phyloP scores from a whole-genome alignment of 768 basidiomycete species.

The Mycena crocata region DNA sequence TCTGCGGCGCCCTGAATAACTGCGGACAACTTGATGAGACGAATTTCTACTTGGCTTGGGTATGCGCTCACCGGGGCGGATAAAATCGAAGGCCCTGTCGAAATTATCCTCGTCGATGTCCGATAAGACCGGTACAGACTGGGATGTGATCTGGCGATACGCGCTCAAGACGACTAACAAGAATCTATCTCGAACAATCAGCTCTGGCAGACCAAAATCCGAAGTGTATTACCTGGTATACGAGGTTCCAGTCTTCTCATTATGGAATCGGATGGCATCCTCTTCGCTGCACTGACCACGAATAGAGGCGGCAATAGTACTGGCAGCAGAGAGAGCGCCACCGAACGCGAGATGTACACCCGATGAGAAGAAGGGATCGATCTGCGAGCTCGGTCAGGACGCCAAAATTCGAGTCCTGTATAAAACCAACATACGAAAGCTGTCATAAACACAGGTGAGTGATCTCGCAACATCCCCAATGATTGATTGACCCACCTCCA shows the following conservation, averaged over 20 bases:
- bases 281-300: conserved; percentile 44
- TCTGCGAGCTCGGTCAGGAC: conserved; percentile 31
- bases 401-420: too few species aligned
- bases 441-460: conserved; percentile 42
- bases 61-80: conserved; percentile 44
- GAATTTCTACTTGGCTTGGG: too few species aligned
- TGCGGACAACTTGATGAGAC: not conserved
- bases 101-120: conserved; percentile 62
- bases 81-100: conserved; percentile 58
- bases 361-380: conserved; percentile 74
- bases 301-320: conserved; percentile 47
- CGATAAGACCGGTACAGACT: conserved; percentile 49
- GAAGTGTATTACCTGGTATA: conserved; percentile 51
- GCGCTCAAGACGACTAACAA: conserved; percentile 59
- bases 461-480: conserved; percentile 41
- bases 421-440: conserved; percentile 1
- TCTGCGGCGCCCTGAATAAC: conserved; percentile 11
- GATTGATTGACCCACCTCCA: conserved; percentile 36
- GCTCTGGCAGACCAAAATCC: too few species aligned
- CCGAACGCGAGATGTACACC: conserved; percentile 55
- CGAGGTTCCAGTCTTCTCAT: conserved; percentile 42
- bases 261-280: conserved; percentile 45
- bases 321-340: conserved; percentile 52
- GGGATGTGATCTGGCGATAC: conserved; percentile 61
- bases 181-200: too few species aligned